Evolutionary conservation across 345 rosid genomes (phyloP), one percentile per base, ranked within the genome.

Genomic region (Arabis alpina): DNA sequence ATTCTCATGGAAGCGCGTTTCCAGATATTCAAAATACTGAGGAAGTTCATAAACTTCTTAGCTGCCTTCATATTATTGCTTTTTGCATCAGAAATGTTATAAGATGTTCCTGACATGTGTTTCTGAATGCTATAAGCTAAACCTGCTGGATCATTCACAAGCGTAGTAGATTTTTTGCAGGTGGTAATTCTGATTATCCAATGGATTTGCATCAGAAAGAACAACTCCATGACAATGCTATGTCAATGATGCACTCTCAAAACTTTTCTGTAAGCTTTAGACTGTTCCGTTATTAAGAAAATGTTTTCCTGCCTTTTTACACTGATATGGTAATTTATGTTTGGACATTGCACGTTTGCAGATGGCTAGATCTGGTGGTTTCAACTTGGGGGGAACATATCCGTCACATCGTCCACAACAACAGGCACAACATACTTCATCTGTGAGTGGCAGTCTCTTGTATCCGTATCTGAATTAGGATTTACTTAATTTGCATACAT

Each of bases 181-280:
- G 99, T 72, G 93, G 93, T 68, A 90, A 78, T 90, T 90, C 97
- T 76, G 99, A 92, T 71, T 95, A 88, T 80, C 61, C 81, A 5
- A 86, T 95, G 87, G 99, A 95, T 72, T 50, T 95, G 83, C 99
- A 92, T 75, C 97, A 86, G 79, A 95, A 95, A 76, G 99, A 95
- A 51, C 98, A 90, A 79, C 85, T 95, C 76, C 98, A 88, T 76
- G 98, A 95, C 64, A 95, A 83, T 81, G 64, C 98, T 23, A 80
- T 88, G 88, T 86, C 99, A 56, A 85, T 92, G 96, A 90, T 95
- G 94, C 99, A 90, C 77, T 87, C 97, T 66, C 99, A 95, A 82
- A 96, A 88, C 83, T 92, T 90, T 76, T 82, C 97, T 57, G 99
- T 95, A 80, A 82, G 99, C 76, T 55, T 39, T 49, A 10, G 48